Evolutionary conservation across 2,329 filamentous ascomycete genomes (phyloP), one percentile per base, ranked within the genome.

Genomic region (Grosmannia clavigera): DNA sequence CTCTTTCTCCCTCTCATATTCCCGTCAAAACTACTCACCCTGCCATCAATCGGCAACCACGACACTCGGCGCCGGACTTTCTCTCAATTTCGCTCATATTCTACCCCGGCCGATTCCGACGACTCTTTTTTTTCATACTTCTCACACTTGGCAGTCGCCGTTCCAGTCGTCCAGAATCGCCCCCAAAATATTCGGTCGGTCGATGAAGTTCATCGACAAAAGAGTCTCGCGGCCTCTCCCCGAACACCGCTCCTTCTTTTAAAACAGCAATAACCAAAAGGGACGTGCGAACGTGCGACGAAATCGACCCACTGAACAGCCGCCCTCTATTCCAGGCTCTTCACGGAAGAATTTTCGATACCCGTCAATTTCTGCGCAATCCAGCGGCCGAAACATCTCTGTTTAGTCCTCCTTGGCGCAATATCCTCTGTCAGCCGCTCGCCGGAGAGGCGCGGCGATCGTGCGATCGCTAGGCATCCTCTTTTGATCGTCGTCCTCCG

Each of bases 361-460:
- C 43, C 35, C 14, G 9, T 19, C 11, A 19, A 33, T 51, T 50
- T 35, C 56, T 10, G 40, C 59, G 43, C 31, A 55, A 51, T 54
- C 46, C 40, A 55, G 53, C 46, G 43, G 33, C 22, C 31, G n/a
- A 27, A n/a, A 12, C 33, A 48, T 25, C 33, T 58, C 58, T 58
- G 53, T 19, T 35, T 40, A 35, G 6, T 53, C 35, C 51, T 57
- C 46, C 51, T 61, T 62, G 62, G 58, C 38, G 57, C 58, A 51
- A 56, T 27, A 33, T 29, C 38, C 33, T n/a, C 29, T 55, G 27
- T 27, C 48, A 57, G 56, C 56, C 62, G 61, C 60, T 60, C 60
- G 63, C 61, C 61, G 56, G 38, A 31, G 33, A 48, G 60, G 58
- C 58, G 58, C 48, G 58, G 58, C 56, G 58, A 58, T 57, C 53